These are phyloP conservation scores for Penicillium subrubescens DNA, from an alignment of 495 filamentous ascomycete species.

Conservation along the genomic window DNA sequence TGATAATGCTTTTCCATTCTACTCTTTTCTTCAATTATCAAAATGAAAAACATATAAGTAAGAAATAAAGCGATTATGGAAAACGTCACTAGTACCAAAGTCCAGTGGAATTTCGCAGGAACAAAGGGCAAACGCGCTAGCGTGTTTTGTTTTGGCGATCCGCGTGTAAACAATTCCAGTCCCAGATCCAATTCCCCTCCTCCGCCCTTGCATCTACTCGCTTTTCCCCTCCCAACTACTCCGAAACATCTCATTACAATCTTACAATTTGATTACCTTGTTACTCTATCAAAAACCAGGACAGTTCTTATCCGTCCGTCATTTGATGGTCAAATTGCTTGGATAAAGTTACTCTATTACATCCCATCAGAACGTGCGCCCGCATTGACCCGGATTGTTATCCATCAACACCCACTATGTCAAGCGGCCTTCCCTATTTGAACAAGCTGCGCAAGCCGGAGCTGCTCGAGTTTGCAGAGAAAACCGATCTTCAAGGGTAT, in stretches of 20 bases:
- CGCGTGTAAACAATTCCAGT: slow-evolving; percentile 34
- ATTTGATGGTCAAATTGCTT: slow-evolving; percentile 25
- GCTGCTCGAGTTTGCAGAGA: slow-evolving; percentile 71
- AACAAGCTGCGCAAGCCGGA: slow-evolving; percentile 82
- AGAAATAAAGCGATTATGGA: not conserved
- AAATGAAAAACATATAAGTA: not conserved
- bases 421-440: slow-evolving; percentile 67
- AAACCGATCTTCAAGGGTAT: slow-evolving; percentile 74
- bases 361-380: slow-evolving; percentile 12
- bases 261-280: not conserved
- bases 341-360: not conserved
- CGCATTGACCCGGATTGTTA: slow-evolving; percentile 7
- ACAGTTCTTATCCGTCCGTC: slow-evolving; percentile 5
- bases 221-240: slow-evolving; percentile 6
- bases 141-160: slow-evolving; percentile 40
- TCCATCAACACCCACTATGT: slow-evolving; percentile 48
- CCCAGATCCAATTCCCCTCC: slow-evolving; percentile 21
- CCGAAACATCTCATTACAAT: slow-evolving; percentile 3
- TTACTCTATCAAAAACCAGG: not conserved
- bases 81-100: not conserved
- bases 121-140: slow-evolving; percentile 28
- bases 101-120: not conserved
- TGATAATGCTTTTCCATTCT: not conserved
- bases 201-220: slow-evolving; percentile 27
- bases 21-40: not conserved